These are phyloP conservation scores for Paraphaeosphaeria sporulosa DNA, from an alignment of 2,329 filamentous ascomycete species.

Conservation along the genomic window DNA sequence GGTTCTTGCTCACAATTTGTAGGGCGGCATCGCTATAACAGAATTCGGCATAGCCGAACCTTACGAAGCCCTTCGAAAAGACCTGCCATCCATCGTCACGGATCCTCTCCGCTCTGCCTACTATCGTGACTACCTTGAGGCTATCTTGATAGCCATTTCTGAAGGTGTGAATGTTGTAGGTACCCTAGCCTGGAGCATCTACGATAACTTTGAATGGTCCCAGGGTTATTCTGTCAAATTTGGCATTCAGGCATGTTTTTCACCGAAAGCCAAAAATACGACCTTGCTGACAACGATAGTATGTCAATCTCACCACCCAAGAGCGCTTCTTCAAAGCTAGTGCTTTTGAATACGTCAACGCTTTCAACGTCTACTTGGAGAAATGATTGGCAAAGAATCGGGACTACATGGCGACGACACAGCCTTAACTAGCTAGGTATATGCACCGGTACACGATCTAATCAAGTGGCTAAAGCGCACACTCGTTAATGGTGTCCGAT, in stretches of 20 bases:
- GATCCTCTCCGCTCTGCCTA: conserved; percentile 42
- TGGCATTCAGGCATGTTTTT: conserved; percentile 36
- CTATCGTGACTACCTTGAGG: conserved; percentile 44
- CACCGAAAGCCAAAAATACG: background rate
- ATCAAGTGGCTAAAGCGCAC: too few species aligned
- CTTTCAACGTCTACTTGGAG: conserved; percentile 38
- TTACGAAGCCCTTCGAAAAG: conserved; percentile 40
- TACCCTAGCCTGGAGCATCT: conserved; percentile 47
- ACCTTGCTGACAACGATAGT: conserved; percentile 26
- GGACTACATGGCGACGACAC: background rate
- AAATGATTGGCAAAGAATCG: conserved; percentile 15
- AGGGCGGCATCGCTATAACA: conserved; percentile 42
- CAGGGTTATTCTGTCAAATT: conserved; percentile 43
- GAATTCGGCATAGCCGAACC: conserved; percentile 51
- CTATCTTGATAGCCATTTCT: conserved; percentile 41
- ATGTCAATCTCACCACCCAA: conserved; percentile 49
- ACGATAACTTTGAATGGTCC: conserved; percentile 50
- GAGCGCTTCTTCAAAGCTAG: conserved; percentile 49
- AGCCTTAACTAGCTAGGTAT: background rate
- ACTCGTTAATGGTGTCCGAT: too few species aligned
- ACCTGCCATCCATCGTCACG: conserved; percentile 36
- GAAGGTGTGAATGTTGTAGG: conserved; percentile 49
- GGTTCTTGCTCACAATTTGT: background rate
- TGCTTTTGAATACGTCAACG: conserved; percentile 48
- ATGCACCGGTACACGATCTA: background rate